Percentiles rank a stretch among this genome's conserved stretches.
Evolutionary conservation across 352 stramenopile genomes (phyloP).

Genomic region (Phytophthora sp.): DNA sequence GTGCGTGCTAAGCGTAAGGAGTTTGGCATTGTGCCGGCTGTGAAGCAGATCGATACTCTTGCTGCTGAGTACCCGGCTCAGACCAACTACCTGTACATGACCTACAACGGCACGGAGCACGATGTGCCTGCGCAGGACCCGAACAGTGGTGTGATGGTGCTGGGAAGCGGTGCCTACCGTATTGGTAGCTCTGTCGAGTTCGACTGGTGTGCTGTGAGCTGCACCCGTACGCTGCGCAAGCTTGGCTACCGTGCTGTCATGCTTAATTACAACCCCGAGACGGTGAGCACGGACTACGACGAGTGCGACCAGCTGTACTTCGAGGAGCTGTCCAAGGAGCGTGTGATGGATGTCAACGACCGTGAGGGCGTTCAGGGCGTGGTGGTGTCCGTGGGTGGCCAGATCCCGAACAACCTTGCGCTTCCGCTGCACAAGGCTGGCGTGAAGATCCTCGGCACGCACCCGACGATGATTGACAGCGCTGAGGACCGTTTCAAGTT

Average conservation of each 20-base stretch:
- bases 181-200: slow-evolving; percentile 98
- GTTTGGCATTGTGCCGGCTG: slow-evolving; percentile 82
- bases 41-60: slow-evolving; percentile 98
- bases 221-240: slow-evolving; percentile 92
- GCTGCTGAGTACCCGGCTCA: slow-evolving; percentile 95
- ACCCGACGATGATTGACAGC: slow-evolving; percentile 94
- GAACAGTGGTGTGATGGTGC: slow-evolving; percentile 94
- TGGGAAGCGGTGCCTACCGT: slow-evolving; percentile 95
- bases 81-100: slow-evolving; percentile 98
- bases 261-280: slow-evolving; percentile 99
- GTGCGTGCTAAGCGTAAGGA: slow-evolving; percentile 85
- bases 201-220: slow-evolving; percentile 96
- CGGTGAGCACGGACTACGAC: slow-evolving; percentile 97
- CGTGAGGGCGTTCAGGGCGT: slow-evolving; percentile 87
- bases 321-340: slow-evolving; percentile 94
- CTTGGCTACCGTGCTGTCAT: slow-evolving; percentile 85
- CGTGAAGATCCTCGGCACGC: slow-evolving; percentile 85
- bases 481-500: slow-evolving; percentile 96
- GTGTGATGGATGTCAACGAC: slow-evolving; percentile 96
- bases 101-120: slow-evolving; percentile 92
- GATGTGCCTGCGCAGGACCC: slow-evolving; percentile 62
- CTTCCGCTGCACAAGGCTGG: slow-evolving; percentile 90
- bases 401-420: slow-evolving; percentile 97
- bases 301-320: slow-evolving; percentile 99
- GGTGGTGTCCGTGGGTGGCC: slow-evolving; percentile 94